A percentile compares a stretch with the other conserved stretches of the same genome.
phyloP scores from a whole-genome alignment of 768 basidiomycete species.

The Suillus brevipes region DNA sequence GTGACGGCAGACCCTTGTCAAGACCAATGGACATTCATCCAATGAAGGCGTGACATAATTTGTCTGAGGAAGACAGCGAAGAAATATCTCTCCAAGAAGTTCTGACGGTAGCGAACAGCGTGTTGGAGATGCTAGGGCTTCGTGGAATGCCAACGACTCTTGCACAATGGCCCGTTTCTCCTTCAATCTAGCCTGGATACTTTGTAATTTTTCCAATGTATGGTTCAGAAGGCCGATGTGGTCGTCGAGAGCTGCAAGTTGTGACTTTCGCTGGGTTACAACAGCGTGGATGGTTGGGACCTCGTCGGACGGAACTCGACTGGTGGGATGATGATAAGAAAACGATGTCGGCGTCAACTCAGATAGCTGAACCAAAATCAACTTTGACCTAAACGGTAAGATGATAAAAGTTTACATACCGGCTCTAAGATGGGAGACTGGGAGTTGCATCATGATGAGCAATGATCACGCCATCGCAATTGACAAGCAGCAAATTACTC shows the following conservation, averaged over 20 bases:
- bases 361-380: slow-evolving; percentile 9
- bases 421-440: slow-evolving; percentile 17
- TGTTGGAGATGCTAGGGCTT: slow-evolving; percentile 22
- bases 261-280: slow-evolving; percentile 20
- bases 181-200: slow-evolving; percentile 21
- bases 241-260: slow-evolving; percentile 20
- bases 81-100: slow-evolving; percentile 32
- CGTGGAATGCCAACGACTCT: slow-evolving; percentile 25
- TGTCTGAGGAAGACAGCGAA: slow-evolving; percentile 25
- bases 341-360: slow-evolving; percentile 21
- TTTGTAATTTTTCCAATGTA: slow-evolving; percentile 20
- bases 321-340: slow-evolving; percentile 11
- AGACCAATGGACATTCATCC: slow-evolving; percentile 25
- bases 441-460: slow-evolving; percentile 22
- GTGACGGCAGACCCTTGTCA: slow-evolving; percentile 28
- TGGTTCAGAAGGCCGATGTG: slow-evolving; percentile 21
- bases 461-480: slow-evolving; percentile 33
- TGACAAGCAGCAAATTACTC: slow-evolving; percentile 7
- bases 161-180: slow-evolving; percentile 18
- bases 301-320: slow-evolving; percentile 20
- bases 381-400: neutral
- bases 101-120: slow-evolving; percentile 28
- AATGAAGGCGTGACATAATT: slow-evolving; percentile 26
- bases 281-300: slow-evolving; percentile 17
- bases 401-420: slow-evolving; percentile 13